Evolutionary conservation across 73 alveolate genomes (phyloP).

Genomic region (Tetrahymena borealis): DNA sequence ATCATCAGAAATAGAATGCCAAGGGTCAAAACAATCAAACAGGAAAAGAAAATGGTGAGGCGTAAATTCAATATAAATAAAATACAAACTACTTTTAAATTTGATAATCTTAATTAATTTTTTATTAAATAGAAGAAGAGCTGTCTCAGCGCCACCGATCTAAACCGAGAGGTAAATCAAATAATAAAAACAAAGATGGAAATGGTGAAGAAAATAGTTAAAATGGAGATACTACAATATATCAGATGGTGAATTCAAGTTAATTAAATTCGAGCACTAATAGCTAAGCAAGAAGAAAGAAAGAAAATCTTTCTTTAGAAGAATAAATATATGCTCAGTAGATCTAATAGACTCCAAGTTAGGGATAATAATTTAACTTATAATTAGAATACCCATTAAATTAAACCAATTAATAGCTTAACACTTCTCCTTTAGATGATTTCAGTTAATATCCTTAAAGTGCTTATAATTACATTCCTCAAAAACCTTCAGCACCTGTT

Average conservation of each 20-base stretch:
- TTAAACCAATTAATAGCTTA: too few species aligned
- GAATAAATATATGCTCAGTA: neutral
- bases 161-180: neutral
- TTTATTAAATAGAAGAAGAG: neutral
- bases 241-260: neutral
- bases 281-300: neutral
- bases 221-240: neutral
- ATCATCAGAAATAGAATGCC: neutral
- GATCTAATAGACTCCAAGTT: neutral
- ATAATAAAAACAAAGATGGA: neutral
- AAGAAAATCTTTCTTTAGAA: neutral
- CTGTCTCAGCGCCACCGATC: slow-evolving; percentile 5
- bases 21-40: neutral
- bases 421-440: neutral
- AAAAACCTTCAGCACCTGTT: neutral
- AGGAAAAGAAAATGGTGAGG: slow-evolving; percentile 2
- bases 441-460: neutral
- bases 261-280: neutral
- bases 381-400: neutral
- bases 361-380: neutral
- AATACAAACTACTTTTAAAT: neutral
- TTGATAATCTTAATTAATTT: neutral
- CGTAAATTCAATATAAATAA: neutral
- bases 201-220: neutral
- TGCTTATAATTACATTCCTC: neutral